A percentile compares a stretch with the other conserved stretches of the same genome.
These are phyloP conservation scores for Biscutella laevigata DNA, from an alignment of 441 rosid genomes.

Conservation along the genomic window DNA sequence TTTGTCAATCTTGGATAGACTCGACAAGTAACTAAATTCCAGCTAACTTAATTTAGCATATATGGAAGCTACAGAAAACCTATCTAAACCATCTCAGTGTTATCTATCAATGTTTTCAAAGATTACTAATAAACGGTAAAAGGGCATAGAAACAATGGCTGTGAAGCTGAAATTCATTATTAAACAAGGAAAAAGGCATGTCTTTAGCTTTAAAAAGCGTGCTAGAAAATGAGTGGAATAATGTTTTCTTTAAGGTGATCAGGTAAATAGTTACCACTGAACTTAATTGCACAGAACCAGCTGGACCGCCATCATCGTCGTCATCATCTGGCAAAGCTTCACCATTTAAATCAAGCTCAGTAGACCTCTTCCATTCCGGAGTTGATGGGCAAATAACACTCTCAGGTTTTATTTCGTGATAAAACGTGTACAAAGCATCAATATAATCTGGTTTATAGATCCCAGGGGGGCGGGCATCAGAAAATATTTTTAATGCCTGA, in stretches of 20 bases:
- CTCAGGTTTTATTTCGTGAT: conserved; percentile 89
- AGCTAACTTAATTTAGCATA: neutral
- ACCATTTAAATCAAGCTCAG: conserved; percentile 96
- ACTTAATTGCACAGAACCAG: conserved; percentile 57
- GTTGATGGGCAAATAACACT: conserved; percentile 65
- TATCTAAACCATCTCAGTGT: conserved; percentile 4
- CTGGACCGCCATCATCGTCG: conserved; percentile 73
- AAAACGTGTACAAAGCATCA: conserved; percentile 67
- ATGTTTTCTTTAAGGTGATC: neutral
- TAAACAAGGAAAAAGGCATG: neutral
- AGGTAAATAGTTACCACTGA: neutral
- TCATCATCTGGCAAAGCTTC: conserved; percentile 92
- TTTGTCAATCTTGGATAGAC: neutral
- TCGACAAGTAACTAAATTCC: conserved; percentile 1
- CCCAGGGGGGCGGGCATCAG: conserved; percentile 96
- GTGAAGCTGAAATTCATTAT: neutral
- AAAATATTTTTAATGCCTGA: conserved; percentile 78
- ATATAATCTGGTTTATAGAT: conserved; percentile 92
- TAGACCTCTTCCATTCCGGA: conserved; percentile 96
- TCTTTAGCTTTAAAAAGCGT: neutral
- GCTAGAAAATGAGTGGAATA: neutral
- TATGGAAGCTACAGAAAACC: conserved; percentile 11
- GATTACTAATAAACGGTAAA: neutral
- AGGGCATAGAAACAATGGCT: neutral
- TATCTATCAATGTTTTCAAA: neutral